phyloP scores from a whole-genome alignment of 768 basidiomycete genomes.

The Candolleomyces eurysporus region DNA sequence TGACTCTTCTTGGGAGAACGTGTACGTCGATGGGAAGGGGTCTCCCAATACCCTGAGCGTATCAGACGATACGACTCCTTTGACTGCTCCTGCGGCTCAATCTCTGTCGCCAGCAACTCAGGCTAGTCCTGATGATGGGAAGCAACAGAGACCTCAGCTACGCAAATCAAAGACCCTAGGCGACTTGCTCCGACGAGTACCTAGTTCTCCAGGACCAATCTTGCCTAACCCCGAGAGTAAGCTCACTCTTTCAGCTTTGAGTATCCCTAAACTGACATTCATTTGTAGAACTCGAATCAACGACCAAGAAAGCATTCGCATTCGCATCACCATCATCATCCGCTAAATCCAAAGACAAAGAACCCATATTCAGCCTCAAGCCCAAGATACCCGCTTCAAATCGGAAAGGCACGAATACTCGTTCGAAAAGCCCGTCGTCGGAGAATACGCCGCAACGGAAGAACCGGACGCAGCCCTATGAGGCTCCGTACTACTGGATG shows the following conservation, averaged over 20 bases:
- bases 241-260: background rate
- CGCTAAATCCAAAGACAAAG: background rate
- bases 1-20: background rate
- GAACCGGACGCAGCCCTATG: conserved; percentile 56
- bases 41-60: background rate
- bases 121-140: background rate
- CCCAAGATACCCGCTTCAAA: background rate
- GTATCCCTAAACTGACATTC: background rate
- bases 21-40: background rate
- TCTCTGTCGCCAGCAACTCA: too few species aligned
- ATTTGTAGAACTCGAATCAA: background rate
- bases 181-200: background rate
- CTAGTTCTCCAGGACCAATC: conserved; percentile 2
- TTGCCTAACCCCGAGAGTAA: conserved; percentile 5
- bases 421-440: background rate
- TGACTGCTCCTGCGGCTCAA: background rate
- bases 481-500: conserved; percentile 62
- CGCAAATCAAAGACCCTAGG: conserved; percentile 7
- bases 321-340: background rate
- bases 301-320: conserved; percentile 8
- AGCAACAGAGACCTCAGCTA: background rate
- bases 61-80: background rate
- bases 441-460: background rate
- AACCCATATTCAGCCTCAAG: background rate
- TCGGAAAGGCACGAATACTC: too few species aligned